These are phyloP conservation scores for Metarhizium anisopliae DNA, from an alignment of 2,329 filamentous ascomycete species.

Conservation along the genomic window DNA sequence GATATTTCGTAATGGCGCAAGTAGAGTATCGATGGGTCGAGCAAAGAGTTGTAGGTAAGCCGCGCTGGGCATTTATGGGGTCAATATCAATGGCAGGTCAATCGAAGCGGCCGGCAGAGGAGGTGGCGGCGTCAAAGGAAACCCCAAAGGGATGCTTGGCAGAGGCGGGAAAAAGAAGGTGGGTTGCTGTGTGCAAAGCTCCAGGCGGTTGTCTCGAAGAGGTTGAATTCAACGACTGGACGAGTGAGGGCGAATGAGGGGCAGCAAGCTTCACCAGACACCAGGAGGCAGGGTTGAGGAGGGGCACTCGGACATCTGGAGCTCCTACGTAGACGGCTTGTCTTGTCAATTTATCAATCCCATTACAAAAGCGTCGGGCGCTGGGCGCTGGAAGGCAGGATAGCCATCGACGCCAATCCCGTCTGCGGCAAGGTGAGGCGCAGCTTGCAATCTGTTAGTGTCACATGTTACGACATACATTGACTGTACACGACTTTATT, in stretches of 20 bases:
- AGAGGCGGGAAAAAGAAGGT: not conserved
- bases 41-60: conserved; percentile 18
- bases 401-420: too few species aligned
- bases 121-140: not conserved
- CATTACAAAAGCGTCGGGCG: too few species aligned
- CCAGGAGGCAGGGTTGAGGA: not conserved
- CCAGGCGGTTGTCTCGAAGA: not conserved
- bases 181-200: not conserved
- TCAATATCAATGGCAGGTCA: not conserved
- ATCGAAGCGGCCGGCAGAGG: not conserved
- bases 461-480: too few species aligned
- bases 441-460: too few species aligned
- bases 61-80: conserved; percentile 16
- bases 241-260: not conserved
- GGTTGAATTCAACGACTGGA: not conserved
- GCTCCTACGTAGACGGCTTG: too few species aligned
- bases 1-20: conserved; percentile 18
- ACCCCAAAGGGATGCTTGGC: not conserved
- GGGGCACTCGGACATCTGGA: not conserved
- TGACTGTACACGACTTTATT: too few species aligned
- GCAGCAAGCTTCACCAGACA: not conserved
- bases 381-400: too few species aligned
- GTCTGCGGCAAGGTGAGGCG: too few species aligned
- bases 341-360: too few species aligned
- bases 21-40: conserved; percentile 21